Percentiles rank a stretch among this genome's conserved stretches.
Conservation (phyloP, 2,329 filamentous ascomycete species). For the Penicillium sp. region DNA sequence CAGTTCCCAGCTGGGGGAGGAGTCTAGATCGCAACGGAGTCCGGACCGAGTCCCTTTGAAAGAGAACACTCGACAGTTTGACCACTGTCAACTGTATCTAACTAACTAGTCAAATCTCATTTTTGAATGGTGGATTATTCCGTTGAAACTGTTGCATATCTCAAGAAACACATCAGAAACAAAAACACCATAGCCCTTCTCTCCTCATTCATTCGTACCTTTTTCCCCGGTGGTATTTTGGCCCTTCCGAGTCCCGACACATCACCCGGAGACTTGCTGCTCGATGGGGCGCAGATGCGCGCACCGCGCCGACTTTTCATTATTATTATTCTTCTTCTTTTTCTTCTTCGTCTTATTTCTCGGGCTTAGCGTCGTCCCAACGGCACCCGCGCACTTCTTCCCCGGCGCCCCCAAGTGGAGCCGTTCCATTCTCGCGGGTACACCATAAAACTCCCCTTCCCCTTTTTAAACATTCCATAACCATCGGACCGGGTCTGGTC, state of each 20-base stretch:
- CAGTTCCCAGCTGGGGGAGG: neutral
- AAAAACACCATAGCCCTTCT: neutral
- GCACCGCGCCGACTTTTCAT: no score
- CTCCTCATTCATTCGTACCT: neutral
- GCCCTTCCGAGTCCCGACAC: neutral
- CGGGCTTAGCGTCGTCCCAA: conserved; percentile 6
- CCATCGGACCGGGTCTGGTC: neutral
- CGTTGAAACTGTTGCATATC: neutral
- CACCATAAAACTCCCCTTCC: neutral
- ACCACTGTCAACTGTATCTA: neutral
- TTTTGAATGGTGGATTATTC: neutral
- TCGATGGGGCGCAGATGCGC: conserved; percentile 4
- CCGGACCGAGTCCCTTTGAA: neutral
- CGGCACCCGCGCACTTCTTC: conserved; percentile 12
- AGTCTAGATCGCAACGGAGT: conserved; percentile 5
- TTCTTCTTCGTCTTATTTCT: no score
- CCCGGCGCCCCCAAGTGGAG: conserved; percentile 27
- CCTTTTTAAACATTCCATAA: conserved; percentile 9
- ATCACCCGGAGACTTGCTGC: conserved; percentile 11
- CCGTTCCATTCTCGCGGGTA: conserved; percentile 7
- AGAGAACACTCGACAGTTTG: neutral
- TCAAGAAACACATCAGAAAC: neutral
- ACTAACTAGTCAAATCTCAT: neutral
- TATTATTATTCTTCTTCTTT: no score
- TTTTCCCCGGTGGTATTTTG: neutral